Base-by-base conservation (phyloP, 371 early-diverging fungal genomes). In the Lichtheimia corymbifera region DNA sequence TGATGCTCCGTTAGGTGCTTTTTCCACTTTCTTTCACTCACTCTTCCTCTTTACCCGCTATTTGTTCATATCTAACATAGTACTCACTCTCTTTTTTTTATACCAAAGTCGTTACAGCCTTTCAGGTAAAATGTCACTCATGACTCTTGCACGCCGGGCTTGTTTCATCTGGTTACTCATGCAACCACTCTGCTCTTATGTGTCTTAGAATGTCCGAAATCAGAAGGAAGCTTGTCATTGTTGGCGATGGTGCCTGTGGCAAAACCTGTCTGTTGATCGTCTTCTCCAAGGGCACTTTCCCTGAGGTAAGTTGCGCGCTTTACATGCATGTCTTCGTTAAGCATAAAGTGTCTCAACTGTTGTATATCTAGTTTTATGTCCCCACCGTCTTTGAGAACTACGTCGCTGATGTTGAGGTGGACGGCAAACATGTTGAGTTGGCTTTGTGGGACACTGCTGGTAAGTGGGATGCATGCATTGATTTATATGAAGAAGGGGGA, bases 361-460 rank as follows among this genome's bases (percentile, higher is more conserved):
- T 0, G 5, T 9, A 24, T 22, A 22, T 17, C 17, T 68, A 90
- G 90, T 82, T 80, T 64, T 91, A 94, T 64, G 87, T 94, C 44
- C 96, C 96, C 41, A 96, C 97, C 42, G 93, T 97, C 13, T 97
- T 97, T 80, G 97, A 98, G 71, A 96, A 94, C 78, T 93, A 94
- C 76, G 93, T 94, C 54, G 91, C 91, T 40, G 94, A 94, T 70
- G 92, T 97, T 58, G 84, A 90, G 57, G 91, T 62, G 20, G 74
- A 73, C 52, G 74, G 72, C 25, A 69, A 76, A 55, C 68, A 72
- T 54, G 72, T 70, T 18, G 71, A 74, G 59, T 67, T 73, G 58
- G 68, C 96, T 25, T 82, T 99, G 50, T 99, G 98, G 98, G 98
- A 99, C 88, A 97, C 99, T 24, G 97, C 98, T 53, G 96, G 95